phyloP scores from a whole-genome alignment of 208 protist genomes.

The Trypanosoma mega region DNA sequence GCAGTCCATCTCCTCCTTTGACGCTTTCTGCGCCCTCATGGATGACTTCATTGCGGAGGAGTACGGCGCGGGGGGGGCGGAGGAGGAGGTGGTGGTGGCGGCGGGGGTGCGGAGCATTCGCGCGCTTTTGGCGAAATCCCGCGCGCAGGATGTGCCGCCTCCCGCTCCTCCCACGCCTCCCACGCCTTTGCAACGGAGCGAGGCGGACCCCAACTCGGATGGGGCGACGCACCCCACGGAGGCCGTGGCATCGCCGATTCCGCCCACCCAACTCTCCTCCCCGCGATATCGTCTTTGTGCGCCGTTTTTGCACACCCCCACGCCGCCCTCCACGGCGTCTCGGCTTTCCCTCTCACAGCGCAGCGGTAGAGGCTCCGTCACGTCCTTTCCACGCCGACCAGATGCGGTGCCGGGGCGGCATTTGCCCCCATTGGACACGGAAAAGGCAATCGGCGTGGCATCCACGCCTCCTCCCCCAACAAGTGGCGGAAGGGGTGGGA shows the following conservation, averaged over 20 bases:
- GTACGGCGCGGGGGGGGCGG: constrained; percentile 45
- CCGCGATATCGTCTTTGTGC: neutral
- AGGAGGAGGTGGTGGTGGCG: constrained; percentile 38
- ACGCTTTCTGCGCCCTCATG: constrained; percentile 79
- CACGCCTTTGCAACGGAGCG: too few relatives aligned
- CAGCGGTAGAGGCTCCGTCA: constrained; percentile 8
- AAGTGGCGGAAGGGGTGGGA: neutral
- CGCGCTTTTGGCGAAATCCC: constrained; percentile 29
- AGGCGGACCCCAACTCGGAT: neutral
- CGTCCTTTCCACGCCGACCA: constrained; percentile 8
- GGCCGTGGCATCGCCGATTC: neutral
- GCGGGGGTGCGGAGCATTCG: constrained; percentile 65
- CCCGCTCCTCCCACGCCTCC: neutral
- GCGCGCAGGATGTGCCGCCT: neutral
- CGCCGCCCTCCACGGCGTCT: neutral
- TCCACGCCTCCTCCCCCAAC: neutral
- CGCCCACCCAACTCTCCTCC: too few relatives aligned
- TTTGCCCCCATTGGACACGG: constrained; percentile 18
- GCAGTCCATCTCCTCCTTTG: constrained; percentile 75
- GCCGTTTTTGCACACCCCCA: neutral
- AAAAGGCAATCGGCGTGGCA: too few relatives aligned
- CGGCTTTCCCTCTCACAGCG: neutral
- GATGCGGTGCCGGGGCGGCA: constrained; percentile 18
- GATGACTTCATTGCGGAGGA: constrained; percentile 85
- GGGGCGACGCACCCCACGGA: neutral